These are phyloP conservation scores for Albophoma yamanashiensis DNA, from an alignment of 2,329 filamentous ascomycete genomes.

Conservation along the genomic window DNA sequence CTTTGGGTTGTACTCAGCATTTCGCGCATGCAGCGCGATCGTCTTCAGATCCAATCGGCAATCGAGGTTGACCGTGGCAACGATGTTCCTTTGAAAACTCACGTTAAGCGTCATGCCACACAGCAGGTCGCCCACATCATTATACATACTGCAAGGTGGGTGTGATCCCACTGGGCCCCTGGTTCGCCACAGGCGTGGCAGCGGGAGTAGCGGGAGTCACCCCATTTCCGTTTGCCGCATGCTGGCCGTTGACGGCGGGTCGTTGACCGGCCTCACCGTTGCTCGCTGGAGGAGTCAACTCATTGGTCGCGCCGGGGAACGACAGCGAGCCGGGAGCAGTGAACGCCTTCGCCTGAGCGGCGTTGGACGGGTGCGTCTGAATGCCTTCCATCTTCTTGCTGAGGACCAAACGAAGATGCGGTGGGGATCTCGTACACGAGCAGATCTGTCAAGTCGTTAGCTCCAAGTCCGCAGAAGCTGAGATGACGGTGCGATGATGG, in stretches of 20 bases:
- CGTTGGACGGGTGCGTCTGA: constrained; percentile 83
- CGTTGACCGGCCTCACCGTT: constrained; percentile 46
- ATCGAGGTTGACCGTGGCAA: constrained; percentile 96
- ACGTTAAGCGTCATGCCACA: constrained; percentile 42
- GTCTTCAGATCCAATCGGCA: constrained; percentile 98
- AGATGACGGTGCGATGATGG: background rate
- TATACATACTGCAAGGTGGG: constrained; percentile 94
- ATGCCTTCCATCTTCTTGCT: constrained; percentile 66
- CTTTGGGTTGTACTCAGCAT: constrained; percentile 98
- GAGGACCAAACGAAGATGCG: constrained; percentile 10
- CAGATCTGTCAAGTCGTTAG: constrained; percentile 18
- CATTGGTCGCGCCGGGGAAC: constrained; percentile 74
- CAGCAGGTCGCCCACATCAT: constrained; percentile 15
- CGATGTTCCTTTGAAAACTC: constrained; percentile 72
- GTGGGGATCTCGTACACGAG: constrained; percentile 10
- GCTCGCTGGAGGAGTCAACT: constrained; percentile 70
- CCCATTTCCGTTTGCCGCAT: constrained; percentile 58
- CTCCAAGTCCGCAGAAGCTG: no score
- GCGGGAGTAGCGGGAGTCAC: constrained; percentile 84
- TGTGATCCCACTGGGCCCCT: constrained; percentile 80
- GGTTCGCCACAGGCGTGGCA: constrained; percentile 75
- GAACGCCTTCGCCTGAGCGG: constrained; percentile 90
- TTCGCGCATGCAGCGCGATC: constrained; percentile 93
- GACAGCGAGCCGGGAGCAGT: constrained; percentile 86
- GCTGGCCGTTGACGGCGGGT: constrained; percentile 33